Percentiles rank a stretch among this genome's conserved stretches.
Evolutionary conservation across 1,139 yeast genomes (phyloP).

Genomic region (Yamadazyma sp.): DNA sequence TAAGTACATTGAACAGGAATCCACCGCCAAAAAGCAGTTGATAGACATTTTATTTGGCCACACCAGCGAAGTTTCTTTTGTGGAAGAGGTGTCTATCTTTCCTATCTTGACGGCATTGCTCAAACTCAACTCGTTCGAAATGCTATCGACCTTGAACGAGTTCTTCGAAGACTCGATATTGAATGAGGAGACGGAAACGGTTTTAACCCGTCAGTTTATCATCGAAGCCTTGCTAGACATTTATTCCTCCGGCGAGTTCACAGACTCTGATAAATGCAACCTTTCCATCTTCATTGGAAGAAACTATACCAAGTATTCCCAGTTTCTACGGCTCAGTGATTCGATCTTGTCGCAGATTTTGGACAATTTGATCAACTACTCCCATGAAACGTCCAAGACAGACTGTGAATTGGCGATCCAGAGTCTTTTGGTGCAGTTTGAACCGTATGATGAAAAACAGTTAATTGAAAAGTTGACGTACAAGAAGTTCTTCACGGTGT

Average conservation of each 20-base stretch:
- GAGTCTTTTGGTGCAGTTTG: conserved; percentile 61
- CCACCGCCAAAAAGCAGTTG: conserved; percentile 45
- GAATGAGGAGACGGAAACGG: conserved; percentile 46
- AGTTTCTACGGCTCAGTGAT: conserved; percentile 71
- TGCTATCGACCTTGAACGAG: conserved; percentile 68
- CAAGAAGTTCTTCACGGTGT: conserved; percentile 56
- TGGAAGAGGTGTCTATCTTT: conserved; percentile 43
- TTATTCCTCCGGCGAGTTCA: conserved; percentile 35
- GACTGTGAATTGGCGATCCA: conserved; percentile 77
- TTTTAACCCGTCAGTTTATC: conserved; percentile 62
- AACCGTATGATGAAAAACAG: conserved; percentile 49
- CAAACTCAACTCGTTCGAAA: conserved; percentile 51
- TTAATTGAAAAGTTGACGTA: conserved; percentile 53
- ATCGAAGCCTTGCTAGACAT: conserved; percentile 63
- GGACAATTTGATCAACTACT: conserved; percentile 48
- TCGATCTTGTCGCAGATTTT: conserved; percentile 50
- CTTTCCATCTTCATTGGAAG: conserved; percentile 71
- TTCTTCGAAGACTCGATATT: conserved; percentile 73
- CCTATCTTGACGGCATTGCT: conserved; percentile 59
- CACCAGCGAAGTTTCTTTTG: conserved; percentile 5
- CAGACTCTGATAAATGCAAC: conserved; percentile 35
- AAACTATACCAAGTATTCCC: conserved; percentile 77
- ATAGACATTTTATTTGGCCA: conserved; percentile 53
- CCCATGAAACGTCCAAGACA: conserved; percentile 35
- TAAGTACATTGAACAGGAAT: conserved; percentile 31